Evolutionary conservation across 2,329 filamentous ascomycete species (phyloP).

Genomic region (Venturia oleaginea): DNA sequence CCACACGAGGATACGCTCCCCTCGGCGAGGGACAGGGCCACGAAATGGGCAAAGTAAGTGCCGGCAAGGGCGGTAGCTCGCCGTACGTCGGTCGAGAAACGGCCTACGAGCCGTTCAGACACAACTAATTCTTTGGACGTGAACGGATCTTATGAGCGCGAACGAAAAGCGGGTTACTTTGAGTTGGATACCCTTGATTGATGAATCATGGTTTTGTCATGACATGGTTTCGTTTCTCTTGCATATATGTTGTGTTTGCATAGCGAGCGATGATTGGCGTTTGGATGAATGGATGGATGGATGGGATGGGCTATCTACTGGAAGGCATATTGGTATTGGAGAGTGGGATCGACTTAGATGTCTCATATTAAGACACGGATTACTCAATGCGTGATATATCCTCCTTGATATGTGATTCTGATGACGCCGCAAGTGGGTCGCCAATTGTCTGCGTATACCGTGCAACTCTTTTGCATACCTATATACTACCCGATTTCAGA

Average conservation of each 20-base stretch:
- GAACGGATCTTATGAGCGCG: background rate
- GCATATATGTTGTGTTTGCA: background rate
- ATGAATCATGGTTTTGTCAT: background rate
- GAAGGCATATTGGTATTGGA: background rate
- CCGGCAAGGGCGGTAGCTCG: conserved; percentile 15
- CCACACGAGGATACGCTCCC: conserved; percentile 6
- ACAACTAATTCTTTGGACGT: conserved; percentile 8
- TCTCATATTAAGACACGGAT: background rate
- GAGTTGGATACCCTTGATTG: conserved; percentile 1
- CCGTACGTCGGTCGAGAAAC: conserved; percentile 19
- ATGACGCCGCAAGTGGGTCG: no score
- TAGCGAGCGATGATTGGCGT: background rate
- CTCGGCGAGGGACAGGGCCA: background rate
- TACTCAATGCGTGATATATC: background rate
- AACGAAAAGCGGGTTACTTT: background rate
- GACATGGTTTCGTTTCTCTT: background rate
- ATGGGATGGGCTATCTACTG: background rate
- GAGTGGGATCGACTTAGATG: background rate
- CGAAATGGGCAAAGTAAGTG: conserved; percentile 20
- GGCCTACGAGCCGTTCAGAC: conserved; percentile 36
- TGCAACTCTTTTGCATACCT: no score
- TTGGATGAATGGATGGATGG: background rate
- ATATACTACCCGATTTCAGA: no score
- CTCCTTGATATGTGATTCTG: background rate
- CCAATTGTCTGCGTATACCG: no score